phyloP scores from a whole-genome alignment of 441 rosid species.

The Corymbia calophylla region DNA sequence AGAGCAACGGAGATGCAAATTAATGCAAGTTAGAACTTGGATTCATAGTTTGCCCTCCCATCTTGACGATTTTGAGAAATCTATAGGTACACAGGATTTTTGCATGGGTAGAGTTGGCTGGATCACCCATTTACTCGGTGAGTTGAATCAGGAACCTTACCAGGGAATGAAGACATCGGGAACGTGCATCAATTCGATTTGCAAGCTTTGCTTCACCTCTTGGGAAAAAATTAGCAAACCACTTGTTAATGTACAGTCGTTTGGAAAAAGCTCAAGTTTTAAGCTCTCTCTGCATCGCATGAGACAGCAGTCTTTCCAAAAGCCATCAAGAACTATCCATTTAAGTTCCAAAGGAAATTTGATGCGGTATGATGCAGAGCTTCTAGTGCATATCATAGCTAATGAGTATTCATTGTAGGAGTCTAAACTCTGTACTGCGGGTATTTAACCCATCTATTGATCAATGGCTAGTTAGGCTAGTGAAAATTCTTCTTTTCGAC shows the following conservation, averaged over 20 bases:
- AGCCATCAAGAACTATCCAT: not conserved
- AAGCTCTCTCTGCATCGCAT: not conserved
- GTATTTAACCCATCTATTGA: fast-evolving
- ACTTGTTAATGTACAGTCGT: not conserved
- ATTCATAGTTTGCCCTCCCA: no score
- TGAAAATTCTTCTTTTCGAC: not conserved
- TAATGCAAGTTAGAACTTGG: no score
- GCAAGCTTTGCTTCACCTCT: no score
- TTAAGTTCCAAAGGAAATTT: not conserved
- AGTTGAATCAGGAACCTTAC: no score
- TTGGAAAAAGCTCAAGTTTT: not conserved
- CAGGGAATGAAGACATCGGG: no score
- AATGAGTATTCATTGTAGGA: not conserved
- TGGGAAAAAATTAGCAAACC: no score
- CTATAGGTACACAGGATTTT: no score
- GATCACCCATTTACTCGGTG: no score
- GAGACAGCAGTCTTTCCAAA: not conserved
- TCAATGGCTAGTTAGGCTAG: not conserved
- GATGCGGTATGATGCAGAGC: not conserved
- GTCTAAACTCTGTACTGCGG: not conserved
- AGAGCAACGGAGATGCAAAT: no score
- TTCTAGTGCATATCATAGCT: not conserved
- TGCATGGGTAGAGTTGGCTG: no score
- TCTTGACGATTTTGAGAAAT: no score
- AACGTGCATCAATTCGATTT: no score